A percentile compares a stretch with the other conserved stretches of the same genome.
Evolutionary conservation across 371 early-diverging fungal genomes (phyloP).

Genomic region (Thermomucor indicae-seudaticae): DNA sequence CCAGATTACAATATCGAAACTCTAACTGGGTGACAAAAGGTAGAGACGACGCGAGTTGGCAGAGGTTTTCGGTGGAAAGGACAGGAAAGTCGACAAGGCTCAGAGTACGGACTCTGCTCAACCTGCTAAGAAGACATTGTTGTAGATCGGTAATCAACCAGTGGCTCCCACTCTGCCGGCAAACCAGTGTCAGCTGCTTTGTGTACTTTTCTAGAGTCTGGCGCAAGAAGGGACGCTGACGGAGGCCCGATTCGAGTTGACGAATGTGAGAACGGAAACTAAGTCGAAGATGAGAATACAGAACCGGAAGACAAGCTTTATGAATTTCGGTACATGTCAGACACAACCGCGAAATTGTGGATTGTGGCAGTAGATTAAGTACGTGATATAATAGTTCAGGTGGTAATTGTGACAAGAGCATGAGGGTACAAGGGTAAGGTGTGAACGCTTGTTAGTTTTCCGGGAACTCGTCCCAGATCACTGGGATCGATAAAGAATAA

Average conservation of each 20-base stretch:
- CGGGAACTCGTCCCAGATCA: too few relatives aligned
- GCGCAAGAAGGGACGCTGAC: constrained; percentile 12
- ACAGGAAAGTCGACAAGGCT: constrained; percentile 33
- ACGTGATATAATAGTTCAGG: too few relatives aligned
- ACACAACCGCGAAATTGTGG: constrained; percentile 26
- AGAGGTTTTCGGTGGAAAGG: constrained; percentile 33
- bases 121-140: too few relatives aligned
- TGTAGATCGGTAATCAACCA: constrained; percentile 16
- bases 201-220: constrained; percentile 19
- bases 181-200: constrained; percentile 22
- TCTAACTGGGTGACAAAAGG: constrained; percentile 14
- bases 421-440: too few relatives aligned
- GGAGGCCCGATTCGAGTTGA: constrained; percentile 23
- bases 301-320: constrained; percentile 23
- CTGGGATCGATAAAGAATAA: too few relatives aligned
- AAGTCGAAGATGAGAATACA: constrained; percentile 34
- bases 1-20: constrained; percentile 33
- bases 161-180: constrained; percentile 27
- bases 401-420: too few relatives aligned
- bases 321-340: constrained; percentile 19
- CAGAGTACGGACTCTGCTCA: constrained; percentile 14
- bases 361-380: constrained; percentile 23
- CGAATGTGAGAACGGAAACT: constrained; percentile 26
- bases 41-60: constrained; percentile 16
- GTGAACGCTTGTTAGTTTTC: too few relatives aligned